These are phyloP conservation scores for Pythium pyrilobum DNA, from an alignment of 352 stramenopile species.

Conservation along the genomic window DNA sequence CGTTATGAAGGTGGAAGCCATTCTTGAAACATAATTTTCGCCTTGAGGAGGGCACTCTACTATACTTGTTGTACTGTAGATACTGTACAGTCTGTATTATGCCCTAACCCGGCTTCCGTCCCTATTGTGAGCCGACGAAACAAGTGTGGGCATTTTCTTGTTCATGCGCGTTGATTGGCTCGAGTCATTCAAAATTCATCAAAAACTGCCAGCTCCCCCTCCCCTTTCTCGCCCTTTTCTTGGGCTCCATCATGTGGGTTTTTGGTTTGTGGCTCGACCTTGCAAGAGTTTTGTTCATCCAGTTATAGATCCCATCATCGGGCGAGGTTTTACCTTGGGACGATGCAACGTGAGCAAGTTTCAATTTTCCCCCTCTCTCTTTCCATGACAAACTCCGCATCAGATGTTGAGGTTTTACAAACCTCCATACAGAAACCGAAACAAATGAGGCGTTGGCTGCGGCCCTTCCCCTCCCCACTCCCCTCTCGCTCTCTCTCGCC, in stretches of 20 bases:
- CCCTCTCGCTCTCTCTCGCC: conserved; percentile 6
- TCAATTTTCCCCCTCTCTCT: neutral
- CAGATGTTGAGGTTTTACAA: conserved; percentile 16
- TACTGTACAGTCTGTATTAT: too few relatives aligned
- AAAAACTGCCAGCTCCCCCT: neutral
- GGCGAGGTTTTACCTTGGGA: conserved; percentile 12
- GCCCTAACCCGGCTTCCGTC: too few relatives aligned
- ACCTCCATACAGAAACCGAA: conserved; percentile 4
- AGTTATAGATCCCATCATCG: conserved; percentile 13
- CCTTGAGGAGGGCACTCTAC: too few relatives aligned
- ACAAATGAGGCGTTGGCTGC: conserved; percentile 14
- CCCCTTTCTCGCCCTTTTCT: conserved; percentile 4
- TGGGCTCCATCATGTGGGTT: conserved; percentile 7
- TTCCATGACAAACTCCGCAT: neutral
- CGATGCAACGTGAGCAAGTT: neutral
- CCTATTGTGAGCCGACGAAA: too few relatives aligned
- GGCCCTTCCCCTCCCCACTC: conserved; percentile 1
- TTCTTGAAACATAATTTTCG: too few relatives aligned
- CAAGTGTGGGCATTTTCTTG: too few relatives aligned
- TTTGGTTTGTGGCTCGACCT: neutral
- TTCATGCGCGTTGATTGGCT: too few relatives aligned
- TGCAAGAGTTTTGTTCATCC: conserved; percentile 22
- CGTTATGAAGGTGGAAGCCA: too few relatives aligned
- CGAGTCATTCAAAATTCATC: too few relatives aligned
- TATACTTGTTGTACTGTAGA: too few relatives aligned